A percentile compares a stretch with the other conserved stretches of the same genome.
Conservation (phyloP, 179 eudicot species). For the Beta macrorhiza region DNA sequence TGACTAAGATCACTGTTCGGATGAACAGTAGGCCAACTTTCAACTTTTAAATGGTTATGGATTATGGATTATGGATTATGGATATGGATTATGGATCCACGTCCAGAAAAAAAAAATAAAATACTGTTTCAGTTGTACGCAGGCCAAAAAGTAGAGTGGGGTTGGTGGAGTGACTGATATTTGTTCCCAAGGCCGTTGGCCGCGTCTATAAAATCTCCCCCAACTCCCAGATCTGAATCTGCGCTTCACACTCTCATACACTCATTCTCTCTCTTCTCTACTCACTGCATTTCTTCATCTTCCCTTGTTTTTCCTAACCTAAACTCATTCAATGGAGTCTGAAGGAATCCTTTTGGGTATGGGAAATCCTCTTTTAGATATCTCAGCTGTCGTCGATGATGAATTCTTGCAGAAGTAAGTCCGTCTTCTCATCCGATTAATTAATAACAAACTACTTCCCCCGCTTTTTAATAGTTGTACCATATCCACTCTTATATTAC, state of each 20-base stretch:
- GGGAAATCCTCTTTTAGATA: conserved; percentile 88
- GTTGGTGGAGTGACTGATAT: conserved; percentile 9
- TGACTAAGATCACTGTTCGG: too few species aligned
- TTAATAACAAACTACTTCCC: background rate
- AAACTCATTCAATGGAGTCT: conserved; percentile 40
- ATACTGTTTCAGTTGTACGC: background rate
- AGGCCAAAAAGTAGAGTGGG: conserved; percentile 8
- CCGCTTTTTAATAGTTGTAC: too few species aligned
- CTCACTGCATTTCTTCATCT: background rate
- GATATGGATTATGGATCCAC: too few species aligned
- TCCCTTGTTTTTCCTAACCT: background rate
- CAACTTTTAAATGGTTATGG: too few species aligned
- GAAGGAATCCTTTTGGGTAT: conserved; percentile 73
- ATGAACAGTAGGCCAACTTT: too few species aligned
- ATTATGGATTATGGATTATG: too few species aligned
- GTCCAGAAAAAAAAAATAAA: too few species aligned
- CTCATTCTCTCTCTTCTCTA: background rate
- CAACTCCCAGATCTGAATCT: conserved; percentile 4
- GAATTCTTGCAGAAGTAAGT: conserved; percentile 62
- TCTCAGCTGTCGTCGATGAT: conserved; percentile 69
- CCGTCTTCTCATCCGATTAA: background rate
- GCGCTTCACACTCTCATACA: background rate
- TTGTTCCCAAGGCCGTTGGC: background rate
- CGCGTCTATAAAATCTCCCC: conserved; percentile 19
- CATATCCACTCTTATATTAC: too few species aligned